Percentiles rank a stretch among this genome's conserved stretches.
phyloP scores from a whole-genome alignment of 805 yeast genomes.

The Cyberlindnera euphorbiae region DNA sequence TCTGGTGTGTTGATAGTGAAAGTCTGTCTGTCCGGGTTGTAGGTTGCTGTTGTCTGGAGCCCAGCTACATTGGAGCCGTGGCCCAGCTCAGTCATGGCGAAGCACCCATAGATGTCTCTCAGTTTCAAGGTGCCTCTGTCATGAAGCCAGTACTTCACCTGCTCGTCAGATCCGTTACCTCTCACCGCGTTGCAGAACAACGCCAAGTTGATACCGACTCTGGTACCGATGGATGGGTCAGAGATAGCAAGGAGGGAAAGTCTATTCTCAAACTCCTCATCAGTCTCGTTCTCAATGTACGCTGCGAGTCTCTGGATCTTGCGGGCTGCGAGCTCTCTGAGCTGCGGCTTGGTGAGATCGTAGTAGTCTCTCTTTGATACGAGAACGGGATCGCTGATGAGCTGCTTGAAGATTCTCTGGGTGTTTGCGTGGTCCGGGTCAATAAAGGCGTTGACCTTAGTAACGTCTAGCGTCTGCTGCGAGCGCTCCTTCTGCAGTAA shows the following conservation, averaged over 20 bases:
- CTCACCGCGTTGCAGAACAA: conserved; percentile 74
- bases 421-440: conserved; percentile 47
- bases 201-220: conserved; percentile 86
- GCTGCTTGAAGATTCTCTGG: conserved; percentile 48
- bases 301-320: conserved; percentile 58
- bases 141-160: conserved; percentile 76
- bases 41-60: conserved; percentile 87
- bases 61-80: conserved; percentile 96
- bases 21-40: conserved; percentile 56
- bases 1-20: conserved; percentile 83
- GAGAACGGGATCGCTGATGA: conserved; percentile 65
- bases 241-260: conserved; percentile 54
- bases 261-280: conserved; percentile 47
- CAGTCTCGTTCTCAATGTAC: conserved; percentile 47
- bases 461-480: conserved; percentile 36
- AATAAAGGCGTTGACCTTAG: conserved; percentile 49
- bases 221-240: conserved; percentile 78
- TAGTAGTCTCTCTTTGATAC: conserved; percentile 50
- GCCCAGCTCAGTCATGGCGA: conserved; percentile 89
- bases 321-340: conserved; percentile 54
- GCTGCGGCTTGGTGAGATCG: conserved; percentile 50
- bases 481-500: conserved; percentile 40
- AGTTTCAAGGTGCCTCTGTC: conserved; percentile 58
- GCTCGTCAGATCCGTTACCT: conserved; percentile 86
- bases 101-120: conserved; percentile 70